Conservation (phyloP, 257 asterid genomes). For the Euphrasia confusa region DNA sequence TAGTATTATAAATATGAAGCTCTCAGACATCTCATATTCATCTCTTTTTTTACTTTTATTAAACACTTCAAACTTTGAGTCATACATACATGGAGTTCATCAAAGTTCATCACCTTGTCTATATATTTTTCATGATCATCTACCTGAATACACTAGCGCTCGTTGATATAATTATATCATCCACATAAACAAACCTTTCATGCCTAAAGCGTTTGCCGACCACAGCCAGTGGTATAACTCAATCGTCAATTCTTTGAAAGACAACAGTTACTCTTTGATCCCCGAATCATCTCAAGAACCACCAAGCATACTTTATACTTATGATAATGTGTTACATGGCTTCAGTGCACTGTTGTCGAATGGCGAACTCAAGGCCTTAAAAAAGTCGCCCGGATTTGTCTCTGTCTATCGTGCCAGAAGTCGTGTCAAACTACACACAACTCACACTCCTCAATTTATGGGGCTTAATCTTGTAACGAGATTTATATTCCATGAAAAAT, state of each 20-base stretch:
- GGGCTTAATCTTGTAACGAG: no score
- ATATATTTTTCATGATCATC: no score
- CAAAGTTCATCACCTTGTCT: no score
- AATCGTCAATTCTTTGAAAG: not conserved
- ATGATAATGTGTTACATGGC: constrained; percentile 33
- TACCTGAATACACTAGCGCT: not conserved
- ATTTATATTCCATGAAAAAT: no score
- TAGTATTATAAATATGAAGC: no score
- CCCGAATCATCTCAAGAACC: not conserved
- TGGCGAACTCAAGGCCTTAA: constrained; percentile 7
- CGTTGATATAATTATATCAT: constrained; percentile 23
- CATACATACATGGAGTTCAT: no score
- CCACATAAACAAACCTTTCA: constrained; percentile 31
- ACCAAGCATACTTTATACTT: not conserved
- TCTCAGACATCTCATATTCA: no score
- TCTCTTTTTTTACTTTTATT: no score
- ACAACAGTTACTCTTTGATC: not conserved
- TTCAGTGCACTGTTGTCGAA: constrained; percentile 23
- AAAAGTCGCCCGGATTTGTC: no score
- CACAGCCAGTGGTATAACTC: constrained; percentile 9
- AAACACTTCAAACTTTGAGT: no score
- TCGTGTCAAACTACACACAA: constrained; percentile 23
- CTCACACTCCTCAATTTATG: constrained; percentile 13
- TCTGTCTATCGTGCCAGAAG: no score
- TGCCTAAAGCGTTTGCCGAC: constrained; percentile 29